These are phyloP conservation scores for Epithele typhae DNA, from an alignment of 768 basidiomycete species.

Conservation along the genomic window DNA sequence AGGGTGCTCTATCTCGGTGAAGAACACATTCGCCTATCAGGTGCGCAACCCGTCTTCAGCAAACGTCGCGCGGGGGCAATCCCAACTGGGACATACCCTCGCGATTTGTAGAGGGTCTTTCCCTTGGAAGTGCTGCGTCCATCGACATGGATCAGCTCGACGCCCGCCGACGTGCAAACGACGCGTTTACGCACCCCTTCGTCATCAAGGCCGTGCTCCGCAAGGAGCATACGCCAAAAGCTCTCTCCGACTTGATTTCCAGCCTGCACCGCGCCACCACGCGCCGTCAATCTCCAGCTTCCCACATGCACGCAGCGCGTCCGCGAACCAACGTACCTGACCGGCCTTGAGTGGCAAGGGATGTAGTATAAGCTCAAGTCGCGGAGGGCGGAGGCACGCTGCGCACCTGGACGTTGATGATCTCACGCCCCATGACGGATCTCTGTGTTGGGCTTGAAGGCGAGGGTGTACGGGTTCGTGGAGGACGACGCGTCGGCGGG, in stretches of 20 bases:
- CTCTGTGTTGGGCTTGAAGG: background rate
- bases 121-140: constrained; percentile 59
- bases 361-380: no score
- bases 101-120: constrained; percentile 70
- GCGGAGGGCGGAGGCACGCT: background rate
- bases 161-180: background rate
- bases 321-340: no score
- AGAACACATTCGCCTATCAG: constrained; percentile 73
- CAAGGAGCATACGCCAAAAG: constrained; percentile 87
- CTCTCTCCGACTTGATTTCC: constrained; percentile 78
- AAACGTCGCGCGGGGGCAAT: no score
- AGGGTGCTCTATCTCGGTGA: constrained; percentile 56
- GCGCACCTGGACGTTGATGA: constrained; percentile 73
- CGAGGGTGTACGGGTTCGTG: no score
- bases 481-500: background rate
- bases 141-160: background rate
- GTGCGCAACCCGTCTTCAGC: no score
- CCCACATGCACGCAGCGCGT: no score
- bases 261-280: constrained; percentile 31
- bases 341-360: no score
- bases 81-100: constrained; percentile 48
- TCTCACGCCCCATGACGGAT: constrained; percentile 71
- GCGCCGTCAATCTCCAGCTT: no score
- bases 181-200: constrained; percentile 46
- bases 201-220: constrained; percentile 78